Conservation (phyloP, 2,329 filamentous ascomycete species). For the Apiospora malaysiana region DNA sequence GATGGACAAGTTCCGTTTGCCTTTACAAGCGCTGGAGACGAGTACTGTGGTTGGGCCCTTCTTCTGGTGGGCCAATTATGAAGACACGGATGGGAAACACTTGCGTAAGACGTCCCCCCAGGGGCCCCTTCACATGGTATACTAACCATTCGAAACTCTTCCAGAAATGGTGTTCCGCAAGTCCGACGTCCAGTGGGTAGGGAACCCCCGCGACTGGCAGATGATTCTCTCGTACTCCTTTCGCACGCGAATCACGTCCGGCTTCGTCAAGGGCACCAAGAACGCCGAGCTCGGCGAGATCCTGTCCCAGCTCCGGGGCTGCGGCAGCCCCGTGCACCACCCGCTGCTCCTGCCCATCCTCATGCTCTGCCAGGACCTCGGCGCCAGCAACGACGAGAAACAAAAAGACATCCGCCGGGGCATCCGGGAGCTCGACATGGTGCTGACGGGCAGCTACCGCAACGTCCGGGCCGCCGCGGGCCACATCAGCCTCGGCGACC, state of each 20-base stretch:
- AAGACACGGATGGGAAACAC: background rate
- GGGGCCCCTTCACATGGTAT: fast-evolving
- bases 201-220: slow-evolving; percentile 41
- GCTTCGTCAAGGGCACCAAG: slow-evolving; percentile 40
- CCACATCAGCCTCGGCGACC: slow-evolving; percentile 30
- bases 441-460: slow-evolving; percentile 35
- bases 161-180: slow-evolving; percentile 44
- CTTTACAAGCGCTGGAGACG: slow-evolving; percentile 17
- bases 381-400: slow-evolving; percentile 35
- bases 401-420: slow-evolving; percentile 37
- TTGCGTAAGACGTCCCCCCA: background rate
- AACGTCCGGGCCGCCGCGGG: slow-evolving; percentile 29
- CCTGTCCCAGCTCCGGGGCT: slow-evolving; percentile 36
- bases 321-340: slow-evolving; percentile 35
- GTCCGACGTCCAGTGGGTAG: slow-evolving; percentile 39
- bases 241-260: slow-evolving; percentile 37
- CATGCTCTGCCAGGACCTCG: slow-evolving; percentile 36
- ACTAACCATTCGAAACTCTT: background rate
- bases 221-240: slow-evolving; percentile 41
- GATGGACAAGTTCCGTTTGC: slow-evolving; percentile 6
- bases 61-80: slow-evolving; percentile 21
- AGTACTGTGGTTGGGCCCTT: slow-evolving; percentile 22
- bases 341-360: slow-evolving; percentile 42
- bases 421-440: slow-evolving; percentile 38
- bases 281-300: slow-evolving; percentile 32